A percentile compares a stretch with the other conserved stretches of the same genome.
phyloP scores from a whole-genome alignment of 345 rosid genomes.

The Excoecaria agallocha region DNA sequence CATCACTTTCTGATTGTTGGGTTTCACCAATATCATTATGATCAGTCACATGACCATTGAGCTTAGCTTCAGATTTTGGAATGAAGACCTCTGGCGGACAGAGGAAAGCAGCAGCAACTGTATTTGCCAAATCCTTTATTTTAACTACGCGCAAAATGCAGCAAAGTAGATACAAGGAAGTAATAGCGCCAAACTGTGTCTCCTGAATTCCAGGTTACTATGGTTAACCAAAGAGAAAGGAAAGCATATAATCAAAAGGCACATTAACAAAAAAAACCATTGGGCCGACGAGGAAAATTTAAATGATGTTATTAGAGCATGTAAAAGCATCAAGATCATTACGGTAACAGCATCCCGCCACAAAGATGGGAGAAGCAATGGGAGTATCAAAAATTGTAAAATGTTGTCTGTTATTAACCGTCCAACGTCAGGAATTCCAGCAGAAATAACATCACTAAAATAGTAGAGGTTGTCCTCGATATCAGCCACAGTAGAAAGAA shows the following conservation, averaged over 20 bases:
- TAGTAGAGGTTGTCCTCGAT: slow-evolving; percentile 94
- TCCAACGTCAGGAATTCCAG: slow-evolving; percentile 96
- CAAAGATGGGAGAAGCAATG: slow-evolving; percentile 87
- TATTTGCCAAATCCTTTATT: slow-evolving; percentile 94
- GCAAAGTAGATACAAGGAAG: slow-evolving; percentile 85
- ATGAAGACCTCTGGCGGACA: slow-evolving; percentile 60
- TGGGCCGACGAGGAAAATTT: not conserved
- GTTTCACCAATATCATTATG: slow-evolving; percentile 35
- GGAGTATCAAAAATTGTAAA: slow-evolving; percentile 76
- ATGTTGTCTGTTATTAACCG: slow-evolving; percentile 80
- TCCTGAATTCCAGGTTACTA: slow-evolving; percentile 52
- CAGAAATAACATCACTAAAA: slow-evolving; percentile 90
- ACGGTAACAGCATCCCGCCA: slow-evolving; percentile 51
- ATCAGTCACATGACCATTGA: slow-evolving; percentile 49
- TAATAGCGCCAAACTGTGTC: slow-evolving; percentile 55
- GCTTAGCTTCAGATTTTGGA: slow-evolving; percentile 46
- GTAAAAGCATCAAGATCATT: slow-evolving; percentile 30
- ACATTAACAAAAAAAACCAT: not conserved
- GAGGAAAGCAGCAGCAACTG: slow-evolving; percentile 84
- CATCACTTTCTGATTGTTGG: slow-evolving; percentile 37
- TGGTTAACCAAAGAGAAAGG: slow-evolving; percentile 21
- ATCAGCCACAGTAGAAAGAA: slow-evolving; percentile 78
- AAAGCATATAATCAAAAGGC: slow-evolving; percentile 3
- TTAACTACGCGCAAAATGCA: slow-evolving; percentile 94
- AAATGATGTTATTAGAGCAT: slow-evolving; percentile 8